phyloP scores from a whole-genome alignment of 2,329 filamentous ascomycete genomes.

The Fusarium illudens region DNA sequence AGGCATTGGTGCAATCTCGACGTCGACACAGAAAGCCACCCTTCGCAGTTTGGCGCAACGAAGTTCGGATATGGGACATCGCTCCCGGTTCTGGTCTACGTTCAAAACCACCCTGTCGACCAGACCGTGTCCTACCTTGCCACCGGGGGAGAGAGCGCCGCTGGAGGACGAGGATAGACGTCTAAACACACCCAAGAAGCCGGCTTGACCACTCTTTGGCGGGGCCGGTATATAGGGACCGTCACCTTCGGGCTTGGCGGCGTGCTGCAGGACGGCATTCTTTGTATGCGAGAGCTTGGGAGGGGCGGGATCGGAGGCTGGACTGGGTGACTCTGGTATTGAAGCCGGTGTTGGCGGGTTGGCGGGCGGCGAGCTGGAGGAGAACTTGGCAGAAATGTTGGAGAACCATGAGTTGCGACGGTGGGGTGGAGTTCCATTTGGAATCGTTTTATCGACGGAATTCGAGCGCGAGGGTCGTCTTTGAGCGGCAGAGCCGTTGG shows the following conservation, averaged over 20 bases:
- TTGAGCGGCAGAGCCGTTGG: slow-evolving; percentile 36
- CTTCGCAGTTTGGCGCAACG: slow-evolving; percentile 82
- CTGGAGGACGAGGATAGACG: slow-evolving; percentile 76
- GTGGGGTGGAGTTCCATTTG: slow-evolving; percentile 50
- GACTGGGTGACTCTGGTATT: slow-evolving; percentile 39
- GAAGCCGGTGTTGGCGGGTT: slow-evolving; percentile 45
- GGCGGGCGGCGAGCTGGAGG: slow-evolving; percentile 49
- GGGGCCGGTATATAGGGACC: slow-evolving; percentile 78
- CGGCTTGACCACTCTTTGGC: slow-evolving; percentile 72
- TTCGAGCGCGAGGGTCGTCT: slow-evolving; percentile 46
- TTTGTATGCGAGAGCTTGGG: slow-evolving; percentile 61
- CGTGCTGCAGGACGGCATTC: slow-evolving; percentile 68
- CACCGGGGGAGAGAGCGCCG: slow-evolving; percentile 40
- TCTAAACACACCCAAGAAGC: slow-evolving; percentile 83
- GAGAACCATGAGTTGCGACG: slow-evolving; percentile 90
- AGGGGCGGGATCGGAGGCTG: slow-evolving; percentile 52
- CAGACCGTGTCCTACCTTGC: slow-evolving; percentile 65
- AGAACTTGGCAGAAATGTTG: slow-evolving; percentile 92
- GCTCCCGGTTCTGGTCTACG: slow-evolving; percentile 79
- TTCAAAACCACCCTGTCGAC: slow-evolving; percentile 87
- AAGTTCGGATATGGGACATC: slow-evolving; percentile 82
- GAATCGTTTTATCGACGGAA: slow-evolving; percentile 48
- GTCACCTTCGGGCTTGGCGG: slow-evolving; percentile 63
- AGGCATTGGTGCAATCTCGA: slow-evolving; percentile 92
- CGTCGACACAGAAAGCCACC: slow-evolving; percentile 95